Evolutionary conservation across 225 moss, liverwort and hornwort species (phyloP).

Genomic region (Sphagnum contortum): DNA sequence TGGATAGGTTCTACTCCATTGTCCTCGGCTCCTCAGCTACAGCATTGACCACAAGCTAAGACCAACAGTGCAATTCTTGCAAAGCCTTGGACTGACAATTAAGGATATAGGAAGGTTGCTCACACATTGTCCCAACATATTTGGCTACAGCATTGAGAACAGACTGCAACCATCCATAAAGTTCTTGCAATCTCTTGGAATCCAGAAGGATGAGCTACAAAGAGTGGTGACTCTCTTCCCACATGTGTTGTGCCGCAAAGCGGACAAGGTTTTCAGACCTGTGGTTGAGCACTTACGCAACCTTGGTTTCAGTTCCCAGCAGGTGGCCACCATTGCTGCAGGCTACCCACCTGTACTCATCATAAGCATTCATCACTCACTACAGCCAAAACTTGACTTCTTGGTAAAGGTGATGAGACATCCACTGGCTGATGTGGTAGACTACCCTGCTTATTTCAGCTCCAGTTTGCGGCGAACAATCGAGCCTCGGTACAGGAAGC

Average conservation of each 20-base stretch:
- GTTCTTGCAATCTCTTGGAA: constrained; percentile 28
- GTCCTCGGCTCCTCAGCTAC: constrained; percentile 58
- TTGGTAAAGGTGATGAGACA: constrained; percentile 37
- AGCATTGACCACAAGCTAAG: constrained; percentile 57
- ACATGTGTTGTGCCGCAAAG: constrained; percentile 35
- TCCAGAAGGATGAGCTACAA: constrained; percentile 21
- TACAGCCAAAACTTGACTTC: constrained; percentile 55
- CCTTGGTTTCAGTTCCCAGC: constrained; percentile 32
- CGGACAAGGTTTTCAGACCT: constrained; percentile 35
- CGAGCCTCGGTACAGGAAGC: constrained; percentile 22
- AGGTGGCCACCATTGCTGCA: constrained; percentile 32
- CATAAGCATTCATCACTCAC: constrained; percentile 39
- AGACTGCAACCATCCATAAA: constrained; percentile 33
- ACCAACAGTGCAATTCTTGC: constrained; percentile 30
- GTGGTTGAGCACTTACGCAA: constrained; percentile 26
- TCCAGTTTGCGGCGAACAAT: constrained; percentile 43
- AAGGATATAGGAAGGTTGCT: constrained; percentile 35
- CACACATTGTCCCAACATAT: constrained; percentile 29
- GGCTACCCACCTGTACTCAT: constrained; percentile 48
- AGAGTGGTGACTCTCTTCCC: constrained; percentile 34
- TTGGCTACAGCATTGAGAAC: constrained; percentile 37
- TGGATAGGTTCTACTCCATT: constrained; percentile 29
- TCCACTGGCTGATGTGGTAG: constrained; percentile 28
- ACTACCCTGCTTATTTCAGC: constrained; percentile 50
- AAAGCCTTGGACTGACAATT: constrained; percentile 26